Conservation (phyloP, 139 green algal species). For the Gonium pectorale region DNA sequence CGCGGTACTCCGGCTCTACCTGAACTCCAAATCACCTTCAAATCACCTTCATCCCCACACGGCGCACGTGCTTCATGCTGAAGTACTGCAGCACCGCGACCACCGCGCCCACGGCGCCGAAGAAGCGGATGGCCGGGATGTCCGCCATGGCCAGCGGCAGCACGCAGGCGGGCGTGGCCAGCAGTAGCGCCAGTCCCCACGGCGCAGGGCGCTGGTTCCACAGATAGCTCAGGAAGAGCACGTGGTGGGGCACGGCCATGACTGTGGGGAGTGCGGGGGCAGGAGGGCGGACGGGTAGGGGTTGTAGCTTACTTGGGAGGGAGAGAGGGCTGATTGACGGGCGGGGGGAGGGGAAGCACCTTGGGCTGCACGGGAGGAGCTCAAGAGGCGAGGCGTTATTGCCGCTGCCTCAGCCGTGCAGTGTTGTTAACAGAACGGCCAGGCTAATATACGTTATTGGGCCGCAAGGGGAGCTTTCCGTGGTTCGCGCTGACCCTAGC, state of each 20-base stretch:
- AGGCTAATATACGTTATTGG: too few species aligned
- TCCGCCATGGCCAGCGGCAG: slow-evolving; percentile 62
- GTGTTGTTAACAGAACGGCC: too few species aligned
- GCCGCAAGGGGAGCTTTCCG: too few species aligned
- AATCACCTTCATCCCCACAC: slow-evolving; percentile 66
- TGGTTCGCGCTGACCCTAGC: too few species aligned
- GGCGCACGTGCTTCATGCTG: slow-evolving; percentile 60
- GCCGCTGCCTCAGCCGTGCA: too few species aligned
- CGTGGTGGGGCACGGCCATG: slow-evolving; percentile 64
- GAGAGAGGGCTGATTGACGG: too few species aligned
- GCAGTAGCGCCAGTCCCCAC: slow-evolving; percentile 58
- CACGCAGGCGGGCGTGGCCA: slow-evolving; percentile 70
- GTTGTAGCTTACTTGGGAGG: too few species aligned
- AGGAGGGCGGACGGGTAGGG: not conserved
- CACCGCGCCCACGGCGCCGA: slow-evolving; percentile 53
- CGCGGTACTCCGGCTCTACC: too few species aligned
- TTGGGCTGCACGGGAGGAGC: too few species aligned
- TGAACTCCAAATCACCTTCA: slow-evolving; percentile 24
- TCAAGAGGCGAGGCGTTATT: too few species aligned
- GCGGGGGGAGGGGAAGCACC: too few species aligned
- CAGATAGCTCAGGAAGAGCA: slow-evolving; percentile 67
- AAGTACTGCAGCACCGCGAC: slow-evolving; percentile 66
- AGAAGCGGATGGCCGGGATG: slow-evolving; percentile 53
- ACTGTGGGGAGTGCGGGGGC: slow-evolving; percentile 40
- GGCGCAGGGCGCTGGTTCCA: slow-evolving; percentile 57